Percentiles rank a stretch among this genome's conserved stretches.
phyloP scores from a whole-genome alignment of 2,329 filamentous ascomycete genomes.

The Colletotrichum sp. region DNA sequence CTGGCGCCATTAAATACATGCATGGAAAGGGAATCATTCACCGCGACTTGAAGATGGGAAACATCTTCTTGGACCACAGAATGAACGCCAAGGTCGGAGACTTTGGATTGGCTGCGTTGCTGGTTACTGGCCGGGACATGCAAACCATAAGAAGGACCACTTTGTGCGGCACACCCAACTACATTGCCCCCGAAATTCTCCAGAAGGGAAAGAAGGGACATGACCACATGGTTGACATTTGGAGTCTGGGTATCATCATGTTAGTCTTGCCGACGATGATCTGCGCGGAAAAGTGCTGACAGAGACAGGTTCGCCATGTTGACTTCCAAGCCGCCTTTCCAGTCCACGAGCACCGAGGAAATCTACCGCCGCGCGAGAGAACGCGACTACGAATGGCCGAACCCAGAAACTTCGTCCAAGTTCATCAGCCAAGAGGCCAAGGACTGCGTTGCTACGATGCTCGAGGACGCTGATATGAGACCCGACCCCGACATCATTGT shows the following conservation, averaged over 20 bases:
- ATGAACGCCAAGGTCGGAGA: conserved; percentile 99
- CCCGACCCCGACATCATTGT: conserved; percentile 81
- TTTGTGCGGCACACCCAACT: conserved; percentile 96
- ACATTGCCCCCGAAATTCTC: conserved; percentile 95
- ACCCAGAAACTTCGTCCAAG: conserved; percentile 67
- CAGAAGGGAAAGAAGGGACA: conserved; percentile 94
- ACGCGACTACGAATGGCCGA: conserved; percentile 82
- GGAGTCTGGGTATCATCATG: conserved; percentile 98
- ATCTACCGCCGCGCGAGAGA: conserved; percentile 77
- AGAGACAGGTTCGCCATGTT: conserved; percentile 84
- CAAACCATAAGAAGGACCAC: conserved; percentile 85
- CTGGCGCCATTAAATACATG: conserved; percentile 97
- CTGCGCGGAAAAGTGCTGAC: conserved; percentile 26
- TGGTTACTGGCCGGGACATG: conserved; percentile 91
- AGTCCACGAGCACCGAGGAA: conserved; percentile 86
- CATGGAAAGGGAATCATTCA: conserved; percentile 96
- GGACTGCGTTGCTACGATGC: conserved; percentile 77
- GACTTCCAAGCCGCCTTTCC: conserved; percentile 94
- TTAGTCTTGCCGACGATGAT: conserved; percentile 45
- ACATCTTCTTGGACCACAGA: conserved; percentile 89
- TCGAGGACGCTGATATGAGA: conserved; percentile 76
- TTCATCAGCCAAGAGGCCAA: conserved; percentile 78
- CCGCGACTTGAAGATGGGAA: conserved; percentile 96
- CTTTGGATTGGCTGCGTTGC: conserved; percentile 90
- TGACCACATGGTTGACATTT: conserved; percentile 97